Evolutionary conservation across 768 basidiomycete species (phyloP), one percentile per base, ranked within the genome.

Genomic region (Suillus luteus): DNA sequence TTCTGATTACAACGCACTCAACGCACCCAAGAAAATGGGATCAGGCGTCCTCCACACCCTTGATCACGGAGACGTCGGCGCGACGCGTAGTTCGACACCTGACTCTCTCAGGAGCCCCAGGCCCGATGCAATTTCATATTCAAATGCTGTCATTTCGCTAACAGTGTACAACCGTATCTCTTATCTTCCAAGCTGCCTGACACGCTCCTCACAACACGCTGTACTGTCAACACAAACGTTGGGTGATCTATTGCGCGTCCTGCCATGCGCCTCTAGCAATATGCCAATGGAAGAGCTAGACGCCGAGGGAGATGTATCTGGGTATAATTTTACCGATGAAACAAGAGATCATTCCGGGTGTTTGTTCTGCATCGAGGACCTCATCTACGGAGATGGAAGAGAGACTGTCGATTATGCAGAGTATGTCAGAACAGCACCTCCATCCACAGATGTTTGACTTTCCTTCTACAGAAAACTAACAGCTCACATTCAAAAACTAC

Each of bases 161-260:
- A 85, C 89, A 3, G 76, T 91, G 9, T 81, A 91, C 70, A 83
- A 82, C 66, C 85, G 82, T 62, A 76, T 88, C 31, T 69, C 82
- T 24, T 91, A 89, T 87, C 80, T 83, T 24, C 83, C 83, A 60
- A 85, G 84, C 59, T 81, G 83, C 59, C 76, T 89, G 12, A 78
- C 79, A 55, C 88, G 89, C 43, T 76, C 81, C 62, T 92, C 91
- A 10, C 88, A 88, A 68, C 90, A 92, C 70, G 83, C 81, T 12
- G 71, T 91, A 8, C 72, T 89, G 17, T 87, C 90, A n/a, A 87
- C 87, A 5, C 89, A 93, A 69, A 90, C 86, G 0, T 82, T 95
- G 3, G 82, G 80, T 22, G 88, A 92, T 65, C 72, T 93, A 14
- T 82, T 82, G 62, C 75, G 80, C 5, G 74, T 76, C 35, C 82